Evolutionary conservation across 148 eudicot species (phyloP), one percentile per base, ranked within the genome.

Genomic region (Suaeda aralocaspica): DNA sequence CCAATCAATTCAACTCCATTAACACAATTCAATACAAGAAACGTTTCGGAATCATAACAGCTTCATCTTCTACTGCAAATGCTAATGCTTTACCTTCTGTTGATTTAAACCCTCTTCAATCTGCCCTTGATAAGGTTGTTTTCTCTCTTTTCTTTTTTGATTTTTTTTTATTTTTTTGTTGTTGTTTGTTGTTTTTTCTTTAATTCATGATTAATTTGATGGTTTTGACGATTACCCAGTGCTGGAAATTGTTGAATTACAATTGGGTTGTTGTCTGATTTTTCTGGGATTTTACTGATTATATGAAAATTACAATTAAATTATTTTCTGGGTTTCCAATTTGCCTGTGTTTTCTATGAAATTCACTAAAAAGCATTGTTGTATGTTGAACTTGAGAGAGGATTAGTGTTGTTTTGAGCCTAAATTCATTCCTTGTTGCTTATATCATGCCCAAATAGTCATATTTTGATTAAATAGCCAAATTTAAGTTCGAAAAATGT

Each of bases 101-200:
- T 66, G 89, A 89, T 69, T 72, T 92, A 34, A 77, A 69, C 59
- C 30, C 86, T 55, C 96, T 92, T 33, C 80, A 88, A 67, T 83
- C 96, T 14, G 93, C 96, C 70, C 80, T 92, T 78, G 84, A 84
- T 18, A 80, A 84, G 87, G 98, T 89, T 36, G 19, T 6, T 15
- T 30, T 62, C 66, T 50, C 41, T 63, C 68, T 60, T 29, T 34
- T 26, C 42, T 63, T 71, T 59, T 30, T 42, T 28, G 29, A 19
- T 74, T 49, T 66, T 25, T n/a, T n/a, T n/a, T n/a, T n/a, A n/a
- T n/a, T n/a, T n/a, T n/a, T n/a, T n/a, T n/a, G n/a, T n/a, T n/a
- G n/a, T n/a, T n/a, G n/a, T n/a, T n/a, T n/a, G n/a, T n/a, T 66
- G 9, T 48, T 14, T n/a, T 15, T 4, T 14, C 19, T 15, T 15